Evolutionary conservation across 2,329 filamentous ascomycete species (phyloP).

Genomic region (Trichothecium roseum): DNA sequence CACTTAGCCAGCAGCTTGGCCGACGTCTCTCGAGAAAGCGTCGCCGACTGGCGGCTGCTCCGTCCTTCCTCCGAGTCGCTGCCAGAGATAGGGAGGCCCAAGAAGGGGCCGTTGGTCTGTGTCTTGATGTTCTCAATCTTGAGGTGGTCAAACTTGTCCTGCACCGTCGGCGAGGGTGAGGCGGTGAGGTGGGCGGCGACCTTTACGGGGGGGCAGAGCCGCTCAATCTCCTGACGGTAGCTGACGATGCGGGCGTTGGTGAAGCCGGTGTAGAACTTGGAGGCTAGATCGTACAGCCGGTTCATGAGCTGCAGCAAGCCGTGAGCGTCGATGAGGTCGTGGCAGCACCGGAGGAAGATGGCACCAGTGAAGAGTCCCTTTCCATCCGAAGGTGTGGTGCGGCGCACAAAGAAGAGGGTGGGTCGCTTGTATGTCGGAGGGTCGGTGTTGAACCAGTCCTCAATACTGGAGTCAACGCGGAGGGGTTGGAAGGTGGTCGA

Average conservation of each 20-base stretch:
- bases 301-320: background rate
- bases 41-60: background rate
- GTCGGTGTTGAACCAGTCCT: conserved; percentile 1
- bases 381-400: background rate
- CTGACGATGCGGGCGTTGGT: background rate
- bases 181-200: background rate
- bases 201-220: background rate
- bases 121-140: background rate
- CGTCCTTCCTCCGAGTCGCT: background rate
- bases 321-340: background rate
- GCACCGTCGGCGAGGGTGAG: background rate
- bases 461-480: background rate
- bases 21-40: background rate
- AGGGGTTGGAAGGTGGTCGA: background rate
- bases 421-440: background rate
- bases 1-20: background rate
- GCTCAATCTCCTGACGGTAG: background rate
- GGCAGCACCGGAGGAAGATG: background rate
- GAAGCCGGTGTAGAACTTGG: background rate
- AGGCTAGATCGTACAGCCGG: background rate
- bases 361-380: no score
- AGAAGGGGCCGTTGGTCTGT: background rate
- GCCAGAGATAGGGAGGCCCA: background rate
- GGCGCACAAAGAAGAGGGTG: background rate
- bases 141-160: background rate